phyloP scores from a whole-genome alignment of 805 yeast species.

The Candida incommunis region DNA sequence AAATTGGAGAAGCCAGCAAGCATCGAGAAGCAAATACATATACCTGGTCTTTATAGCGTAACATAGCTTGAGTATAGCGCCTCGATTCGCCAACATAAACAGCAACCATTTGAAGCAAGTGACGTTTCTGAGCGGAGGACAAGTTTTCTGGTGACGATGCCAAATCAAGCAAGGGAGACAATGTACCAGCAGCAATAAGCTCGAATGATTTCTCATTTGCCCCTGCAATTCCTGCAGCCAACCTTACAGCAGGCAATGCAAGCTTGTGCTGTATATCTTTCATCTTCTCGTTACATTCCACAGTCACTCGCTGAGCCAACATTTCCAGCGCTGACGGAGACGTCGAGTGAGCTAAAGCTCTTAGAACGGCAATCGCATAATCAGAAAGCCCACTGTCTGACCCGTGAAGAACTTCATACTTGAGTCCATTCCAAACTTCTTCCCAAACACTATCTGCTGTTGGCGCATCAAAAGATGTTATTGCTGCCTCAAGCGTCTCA shows the following conservation, averaged over 20 bases:
- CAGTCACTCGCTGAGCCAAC: conserved; percentile 14
- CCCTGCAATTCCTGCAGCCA: conserved; percentile 42
- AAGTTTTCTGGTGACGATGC: background rate
- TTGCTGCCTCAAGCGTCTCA: conserved; percentile 42
- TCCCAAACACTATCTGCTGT: conserved; percentile 49
- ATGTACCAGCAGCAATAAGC: conserved; percentile 17
- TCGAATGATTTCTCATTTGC: conserved; percentile 35
- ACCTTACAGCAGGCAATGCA: conserved; percentile 45
- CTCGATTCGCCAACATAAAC: background rate
- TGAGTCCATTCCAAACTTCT: conserved; percentile 74
- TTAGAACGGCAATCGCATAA: conserved; percentile 31
- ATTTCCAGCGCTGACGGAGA: conserved; percentile 25
- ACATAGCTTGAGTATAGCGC: background rate
- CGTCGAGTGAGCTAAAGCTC: conserved; percentile 25
- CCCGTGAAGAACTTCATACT: conserved; percentile 77
- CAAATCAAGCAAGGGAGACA: conserved; percentile 16
- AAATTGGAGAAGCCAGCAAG: conserved; percentile 46
- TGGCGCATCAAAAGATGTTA: conserved; percentile 34
- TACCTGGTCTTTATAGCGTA: background rate
- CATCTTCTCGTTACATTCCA: conserved; percentile 37
- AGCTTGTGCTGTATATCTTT: conserved; percentile 36
- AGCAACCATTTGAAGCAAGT: background rate
- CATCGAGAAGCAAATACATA: conserved; percentile 2
- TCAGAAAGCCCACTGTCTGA: conserved; percentile 32
- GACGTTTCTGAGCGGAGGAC: background rate